Evolutionary conservation across 257 asterid genomes (phyloP).

Genomic region (Przewalskia tangutica): DNA sequence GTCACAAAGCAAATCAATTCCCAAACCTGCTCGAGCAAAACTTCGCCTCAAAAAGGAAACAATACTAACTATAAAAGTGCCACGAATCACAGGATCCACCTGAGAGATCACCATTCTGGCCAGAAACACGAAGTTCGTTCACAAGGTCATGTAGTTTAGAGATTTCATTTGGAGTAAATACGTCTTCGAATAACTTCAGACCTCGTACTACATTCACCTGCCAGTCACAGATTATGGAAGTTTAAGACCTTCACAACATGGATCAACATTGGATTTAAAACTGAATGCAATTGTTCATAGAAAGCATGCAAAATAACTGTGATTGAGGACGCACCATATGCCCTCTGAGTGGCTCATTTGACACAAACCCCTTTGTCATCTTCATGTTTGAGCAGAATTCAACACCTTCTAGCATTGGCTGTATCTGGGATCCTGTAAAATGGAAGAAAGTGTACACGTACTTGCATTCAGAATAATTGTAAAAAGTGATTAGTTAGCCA

Average conservation of each 20-base stretch:
- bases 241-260: neutral
- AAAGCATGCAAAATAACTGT: neutral
- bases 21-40: slow-evolving; percentile 66
- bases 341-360: slow-evolving; percentile 83
- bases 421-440: slow-evolving; percentile 64
- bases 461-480: neutral
- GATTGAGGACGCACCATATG: slow-evolving; percentile 52
- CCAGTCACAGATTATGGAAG: slow-evolving; percentile 4
- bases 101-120: slow-evolving; percentile 94
- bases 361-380: slow-evolving; percentile 74
- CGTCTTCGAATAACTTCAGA: slow-evolving; percentile 72
- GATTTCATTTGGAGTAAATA: slow-evolving; percentile 68
- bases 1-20: slow-evolving; percentile 36
- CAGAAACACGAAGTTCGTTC: slow-evolving; percentile 77
- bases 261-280: neutral
- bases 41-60: slow-evolving; percentile 69
- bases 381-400: slow-evolving; percentile 68
- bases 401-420: slow-evolving; percentile 36
- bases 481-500: neutral
- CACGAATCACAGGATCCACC: slow-evolving; percentile 92
- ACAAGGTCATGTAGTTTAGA: slow-evolving; percentile 70
- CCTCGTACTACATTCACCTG: slow-evolving; percentile 96
- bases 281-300: neutral
- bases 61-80: slow-evolving; percentile 67
- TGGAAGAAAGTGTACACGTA: neutral